Conservation (phyloP, 23 red algal genomes). For the Gracilaria gracilis region DNA sequence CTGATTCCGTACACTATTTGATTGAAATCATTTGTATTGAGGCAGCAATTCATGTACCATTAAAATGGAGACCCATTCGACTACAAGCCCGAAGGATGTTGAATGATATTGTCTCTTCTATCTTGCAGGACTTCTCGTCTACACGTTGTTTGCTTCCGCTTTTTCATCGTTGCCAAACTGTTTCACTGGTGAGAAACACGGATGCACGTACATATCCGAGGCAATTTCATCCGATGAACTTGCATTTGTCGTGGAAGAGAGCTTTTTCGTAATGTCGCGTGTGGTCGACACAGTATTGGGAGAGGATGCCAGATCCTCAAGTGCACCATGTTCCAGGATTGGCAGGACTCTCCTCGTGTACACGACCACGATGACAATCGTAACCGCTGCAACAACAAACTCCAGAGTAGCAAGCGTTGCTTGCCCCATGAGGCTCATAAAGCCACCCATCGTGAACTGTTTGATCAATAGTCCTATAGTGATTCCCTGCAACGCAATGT, state of each 20-base stretch:
- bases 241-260: not conserved
- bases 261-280: not conserved
- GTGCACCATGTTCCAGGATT: not conserved
- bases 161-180: not conserved
- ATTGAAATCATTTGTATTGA: too few species aligned
- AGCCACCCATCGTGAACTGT: constrained; percentile 17
- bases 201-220: constrained; percentile 28
- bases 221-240: constrained; percentile 24
- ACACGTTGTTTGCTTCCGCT: not conserved
- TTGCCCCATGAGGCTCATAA: constrained; percentile 25
- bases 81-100: too few species aligned
- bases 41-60: too few species aligned
- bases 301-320: not conserved
- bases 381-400: constrained; percentile 11
- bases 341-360: not conserved
- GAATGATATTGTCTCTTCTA: too few species aligned
- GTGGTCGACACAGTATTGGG: not conserved
- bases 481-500: constrained; percentile 25
- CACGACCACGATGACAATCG: constrained; percentile 4
- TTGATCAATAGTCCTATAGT: constrained; percentile 3
- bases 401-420: constrained; percentile 7
- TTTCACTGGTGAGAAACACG: constrained; percentile 28
- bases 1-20: too few species aligned
- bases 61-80: too few species aligned
- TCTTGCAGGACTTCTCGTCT: not conserved